Evolutionary conservation across 768 basidiomycete species (phyloP), one percentile per base, ranked within the genome.

Genomic region (Peribolospora baueri): DNA sequence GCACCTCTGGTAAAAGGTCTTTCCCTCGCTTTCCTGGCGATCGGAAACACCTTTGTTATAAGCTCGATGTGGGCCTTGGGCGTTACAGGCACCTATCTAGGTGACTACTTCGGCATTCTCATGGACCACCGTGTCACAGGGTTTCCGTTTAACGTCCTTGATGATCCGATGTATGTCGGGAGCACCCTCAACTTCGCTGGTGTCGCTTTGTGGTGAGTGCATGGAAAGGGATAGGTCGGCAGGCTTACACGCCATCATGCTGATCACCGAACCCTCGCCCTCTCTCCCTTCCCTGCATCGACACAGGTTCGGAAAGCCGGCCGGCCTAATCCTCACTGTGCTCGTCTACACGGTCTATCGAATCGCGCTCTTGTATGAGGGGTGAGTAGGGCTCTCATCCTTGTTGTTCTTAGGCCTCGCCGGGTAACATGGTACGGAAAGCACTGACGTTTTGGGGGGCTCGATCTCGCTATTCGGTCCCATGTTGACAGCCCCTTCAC

Each of bases 121-220:
- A 71, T 71, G 86, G 79, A 85, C 63, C 73, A 80, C 57, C 73
- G 84, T 36, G 88, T 95, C n/a, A 81, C 87, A 63, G 81, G 83
- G 25, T 98, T 98, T 72, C 91, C 91, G 0, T 98, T 95, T 74
- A 91, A 91, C 65, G 75, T 93, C 50, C 73, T 90, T 46, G 73
- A 76, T 14, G 81, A 93, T 67, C 91, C 91, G 0, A 98, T 98
- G 91, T 97, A 98, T 65, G 82, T 87, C 49, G 91, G 91, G 6
- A 86, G 82, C 64, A 88, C 87, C 5, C 70, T 98, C 71, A 84
- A 80, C 65, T 95, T 95, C 69, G 69, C 76, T 43, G 90, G 79
- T 25, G 79, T 77, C 1, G 82, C 91, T 0, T 72, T 98, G 42
- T 91, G 86, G 87, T 87, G 57, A 62, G 80, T 66, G 14, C 14